These are phyloP conservation scores for Gloeopeniophorella convolvens DNA, from an alignment of 768 basidiomycete species.

Conservation along the genomic window DNA sequence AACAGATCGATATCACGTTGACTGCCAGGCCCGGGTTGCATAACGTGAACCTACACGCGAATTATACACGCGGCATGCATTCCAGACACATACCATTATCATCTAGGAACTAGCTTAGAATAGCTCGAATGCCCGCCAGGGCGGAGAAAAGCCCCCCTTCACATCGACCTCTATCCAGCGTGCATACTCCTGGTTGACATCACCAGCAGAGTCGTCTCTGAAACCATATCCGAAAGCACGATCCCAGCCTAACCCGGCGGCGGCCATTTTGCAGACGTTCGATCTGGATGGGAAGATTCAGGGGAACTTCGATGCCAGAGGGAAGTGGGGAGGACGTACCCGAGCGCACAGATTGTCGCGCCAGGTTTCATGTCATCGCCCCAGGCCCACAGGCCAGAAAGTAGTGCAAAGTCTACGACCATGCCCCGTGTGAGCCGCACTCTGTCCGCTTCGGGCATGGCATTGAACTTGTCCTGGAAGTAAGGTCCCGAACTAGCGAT, in stretches of 20 bases:
- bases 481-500: constrained; percentile 51
- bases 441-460: constrained; percentile 35
- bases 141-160: constrained; percentile 45
- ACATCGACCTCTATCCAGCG: constrained; percentile 66
- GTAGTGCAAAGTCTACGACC: constrained; percentile 61
- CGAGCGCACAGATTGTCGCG: constrained; percentile 52
- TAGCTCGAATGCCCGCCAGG: constrained; percentile 54
- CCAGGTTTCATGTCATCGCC: constrained; percentile 40
- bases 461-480: constrained; percentile 44
- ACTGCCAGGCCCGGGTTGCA: too few species aligned
- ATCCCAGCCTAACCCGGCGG: constrained; percentile 59
- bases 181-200: constrained; percentile 38
- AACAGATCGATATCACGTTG: too few species aligned
- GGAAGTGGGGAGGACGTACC: constrained; percentile 31
- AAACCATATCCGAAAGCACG: constrained; percentile 50
- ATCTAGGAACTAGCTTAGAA: constrained; percentile 25
- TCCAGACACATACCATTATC: not conserved
- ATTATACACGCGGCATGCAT: not conserved
- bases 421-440: constrained; percentile 52
- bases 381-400: constrained; percentile 55
- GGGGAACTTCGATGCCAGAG: not conserved
- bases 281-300: constrained; percentile 37
- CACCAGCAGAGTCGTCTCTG: constrained; percentile 32
- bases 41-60: too few species aligned
- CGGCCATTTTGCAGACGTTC: constrained; percentile 51